Base-by-base conservation (phyloP, 192 early-diverging fungal genomes). In the Podila minutissima region DNA sequence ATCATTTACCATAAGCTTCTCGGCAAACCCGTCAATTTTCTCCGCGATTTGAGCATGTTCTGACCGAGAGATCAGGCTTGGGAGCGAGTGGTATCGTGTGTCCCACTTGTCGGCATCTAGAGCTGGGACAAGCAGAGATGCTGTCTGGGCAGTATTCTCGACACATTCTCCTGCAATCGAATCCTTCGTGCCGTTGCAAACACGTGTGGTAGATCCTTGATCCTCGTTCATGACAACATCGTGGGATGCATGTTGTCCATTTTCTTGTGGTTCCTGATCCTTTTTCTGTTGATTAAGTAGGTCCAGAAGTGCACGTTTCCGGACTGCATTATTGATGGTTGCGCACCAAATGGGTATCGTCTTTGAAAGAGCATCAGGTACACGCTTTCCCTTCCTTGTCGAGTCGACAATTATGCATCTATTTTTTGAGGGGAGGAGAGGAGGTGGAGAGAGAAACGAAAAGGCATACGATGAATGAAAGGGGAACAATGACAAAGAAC, bases 311-410 rank as follows among this genome's bases (percentile, higher is more conserved):
- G 60, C 37, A 48, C 72, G 74, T 58, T 67, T 61, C 11, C 41
- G 55, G 2, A 90, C 75, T 1, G 89, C 87, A 26, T 68, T 72
- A 69, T 96, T 97, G 62, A 96, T 86, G 5, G 91, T 91, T 8
- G 86, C 83, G 67, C 95, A 97, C 96, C 96, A 97, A 4, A 97
- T 94, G 4, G 95, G 95, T 6, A 97, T 89, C 0, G 96, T 97
- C 59, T 95, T 94, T 20, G 94, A 87, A 26, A 97, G 74, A 10
- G 91, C 87, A 78, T 97, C 96, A 0, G 96, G 95, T 58, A 97
- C 88, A 8, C 89, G 61, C 69, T 97, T 97, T 4, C 96, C 96
- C 33, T 88, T 83, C 11, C 95, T 84, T 35, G 96, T 97, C 3
- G 94, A 94, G 76, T 97, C 96, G 4, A 97, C 95, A 26, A 97